Percentiles rank a stretch among this genome's conserved stretches.
Conservation (phyloP, 495 filamentous ascomycete species). For the Neurospora sp. region DNA sequence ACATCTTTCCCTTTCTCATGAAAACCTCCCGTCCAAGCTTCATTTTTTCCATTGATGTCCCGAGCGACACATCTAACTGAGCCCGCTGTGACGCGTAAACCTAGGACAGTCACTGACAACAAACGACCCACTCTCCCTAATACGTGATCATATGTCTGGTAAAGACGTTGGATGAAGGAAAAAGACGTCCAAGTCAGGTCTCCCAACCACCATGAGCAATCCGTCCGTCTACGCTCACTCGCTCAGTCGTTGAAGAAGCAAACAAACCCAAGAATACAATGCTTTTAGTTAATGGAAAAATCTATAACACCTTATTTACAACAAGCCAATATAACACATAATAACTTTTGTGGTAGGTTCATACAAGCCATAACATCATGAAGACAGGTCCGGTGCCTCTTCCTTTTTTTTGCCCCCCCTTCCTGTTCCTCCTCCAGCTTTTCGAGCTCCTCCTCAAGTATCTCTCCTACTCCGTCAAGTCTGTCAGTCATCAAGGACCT, state of each 20-base stretch:
- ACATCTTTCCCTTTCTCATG: background rate
- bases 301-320: background rate
- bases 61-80: too few relatives aligned
- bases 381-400: background rate
- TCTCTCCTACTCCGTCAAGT: too few relatives aligned
- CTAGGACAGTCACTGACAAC: background rate
- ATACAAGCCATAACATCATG: background rate
- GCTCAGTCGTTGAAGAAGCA: too few relatives aligned
- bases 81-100: background rate
- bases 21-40: background rate
- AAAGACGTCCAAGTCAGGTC: background rate
- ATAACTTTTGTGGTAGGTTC: background rate
- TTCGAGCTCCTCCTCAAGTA: too few relatives aligned
- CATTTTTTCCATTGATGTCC: too few relatives aligned
- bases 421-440: too few relatives aligned
- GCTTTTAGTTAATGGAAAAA: too few relatives aligned
- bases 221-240: too few relatives aligned
- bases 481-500: background rate
- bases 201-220: background rate
- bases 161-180: background rate
- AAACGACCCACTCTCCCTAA: background rate
- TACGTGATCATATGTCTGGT: background rate
- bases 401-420: background rate
- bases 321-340: background rate
- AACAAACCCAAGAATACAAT: too few relatives aligned